Base-by-base conservation (phyloP, 176 grass and related monocot species). In the Cymbopogon citratus region DNA sequence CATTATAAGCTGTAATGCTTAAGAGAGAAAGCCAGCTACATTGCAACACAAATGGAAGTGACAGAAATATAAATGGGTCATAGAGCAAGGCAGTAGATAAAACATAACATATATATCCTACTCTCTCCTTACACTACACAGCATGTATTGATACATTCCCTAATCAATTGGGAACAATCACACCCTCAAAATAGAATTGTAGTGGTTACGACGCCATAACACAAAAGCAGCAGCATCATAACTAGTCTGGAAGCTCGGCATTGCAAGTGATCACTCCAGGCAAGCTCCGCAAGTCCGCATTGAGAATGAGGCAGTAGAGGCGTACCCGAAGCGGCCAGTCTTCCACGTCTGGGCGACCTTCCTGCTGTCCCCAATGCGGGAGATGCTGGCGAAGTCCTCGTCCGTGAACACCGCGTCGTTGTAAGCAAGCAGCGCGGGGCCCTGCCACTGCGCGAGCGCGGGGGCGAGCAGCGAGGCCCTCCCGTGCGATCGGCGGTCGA, bases 341-440 rank as follows among this genome's bases (percentile, higher is more conserved):
- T 98, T 98, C 95, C 92, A 94, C 2, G 90, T 77, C 92, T 98
- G 92, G 1, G 92, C 87, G 72, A 92, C 90, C 82, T 98, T 98
- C 86, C 87, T 94, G 85, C 92, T 98, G 34, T 91, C 95, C 5
- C 95, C 95, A 0, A 98, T 88, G 78, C 86, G 86, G 44, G 95
- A 98, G 83, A 98, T 98, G 81, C 92, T 93, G 25, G 86, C 86
- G 85, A 98, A 98, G 85, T 98, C 95, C 24, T 98, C 95, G 78
- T 94, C 90, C 27, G 95, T 94, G 84, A 98, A 93, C 5, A 89
- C 86, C 6, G 92, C 95, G 77, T 98, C 90, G 60, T 98, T 98
- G 85, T 91, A 89, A 1, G 84, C 81, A 0, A 98, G 88, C 77
- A 94, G 87, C 24, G 95, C 95, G 24, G 92, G 95, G 1, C 95